Percentiles rank a stretch among this genome's conserved stretches.
phyloP scores from a whole-genome alignment of 805 yeast species.

The Starmerella bombicola region DNA sequence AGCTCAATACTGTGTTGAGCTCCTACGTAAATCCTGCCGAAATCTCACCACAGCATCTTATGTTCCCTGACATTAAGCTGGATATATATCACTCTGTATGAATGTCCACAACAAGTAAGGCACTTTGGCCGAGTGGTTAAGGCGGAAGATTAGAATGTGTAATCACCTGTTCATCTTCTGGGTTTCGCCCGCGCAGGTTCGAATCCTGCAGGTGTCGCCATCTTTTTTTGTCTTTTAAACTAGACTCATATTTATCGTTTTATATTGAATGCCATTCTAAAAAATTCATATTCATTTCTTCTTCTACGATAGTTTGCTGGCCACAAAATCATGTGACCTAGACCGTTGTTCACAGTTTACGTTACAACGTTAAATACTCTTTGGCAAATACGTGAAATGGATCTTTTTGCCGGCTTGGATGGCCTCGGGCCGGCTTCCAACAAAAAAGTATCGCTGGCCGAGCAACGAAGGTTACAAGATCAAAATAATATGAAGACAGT shows the following conservation, averaged over 20 bases:
- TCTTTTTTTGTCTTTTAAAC: conserved; percentile 10
- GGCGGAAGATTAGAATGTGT: conserved; percentile 21
- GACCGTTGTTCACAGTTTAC: no score
- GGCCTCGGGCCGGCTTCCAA: conserved; percentile 17
- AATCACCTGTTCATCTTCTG: conserved; percentile 23
- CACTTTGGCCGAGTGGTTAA: conserved; percentile 25
- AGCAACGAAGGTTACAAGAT: conserved; percentile 22
- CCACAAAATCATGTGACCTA: no score
- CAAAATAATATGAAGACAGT: conserved; percentile 7
- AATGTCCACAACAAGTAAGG: conserved; percentile 9
- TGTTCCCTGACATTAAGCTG: no score
- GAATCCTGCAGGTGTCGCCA: conserved; percentile 29
- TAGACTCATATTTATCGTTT: no score
- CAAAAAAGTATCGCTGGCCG: conserved; percentile 26
- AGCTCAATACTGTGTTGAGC: no score
- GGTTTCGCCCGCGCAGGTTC: conserved; percentile 30
- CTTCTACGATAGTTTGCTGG: no score
- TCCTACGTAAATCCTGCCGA: no score
- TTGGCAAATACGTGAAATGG: conserved; percentile 22
- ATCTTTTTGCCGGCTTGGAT: conserved; percentile 26
- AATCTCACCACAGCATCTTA: no score
- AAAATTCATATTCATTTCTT: no score
- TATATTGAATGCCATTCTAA: no score
- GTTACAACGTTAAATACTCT: no score
- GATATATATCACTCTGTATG: no score